A percentile compares a stretch with the other conserved stretches of the same genome.
phyloP scores from a whole-genome alignment of 2,329 filamentous ascomycete genomes.

The Graphilbum ipis-grandicollis region DNA sequence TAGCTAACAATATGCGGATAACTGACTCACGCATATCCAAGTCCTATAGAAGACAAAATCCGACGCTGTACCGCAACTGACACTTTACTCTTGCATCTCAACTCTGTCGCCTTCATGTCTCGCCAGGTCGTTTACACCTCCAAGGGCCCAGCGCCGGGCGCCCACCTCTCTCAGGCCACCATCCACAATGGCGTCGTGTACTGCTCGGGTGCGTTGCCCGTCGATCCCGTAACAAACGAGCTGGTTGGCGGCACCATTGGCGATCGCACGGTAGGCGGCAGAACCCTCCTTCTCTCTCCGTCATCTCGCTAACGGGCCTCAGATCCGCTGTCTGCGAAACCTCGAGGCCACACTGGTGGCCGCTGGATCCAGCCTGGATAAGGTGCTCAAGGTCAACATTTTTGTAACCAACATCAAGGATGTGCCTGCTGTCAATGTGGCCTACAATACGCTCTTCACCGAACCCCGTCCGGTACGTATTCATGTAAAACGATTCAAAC shows the following conservation, averaged over 20 bases:
- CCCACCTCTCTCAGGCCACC: constrained; percentile 2
- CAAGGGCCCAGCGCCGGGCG: constrained; percentile 34
- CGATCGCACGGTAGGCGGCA: constrained; percentile 1
- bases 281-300: not conserved
- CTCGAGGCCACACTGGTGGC: constrained; percentile 68
- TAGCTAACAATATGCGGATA: no score
- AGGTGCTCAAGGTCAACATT: constrained; percentile 79
- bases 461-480: constrained; percentile 1
- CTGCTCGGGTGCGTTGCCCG: constrained; percentile 1
- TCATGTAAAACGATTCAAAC: not conserved
- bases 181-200: constrained; percentile 3
- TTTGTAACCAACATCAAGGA: constrained; percentile 65
- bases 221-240: not conserved
- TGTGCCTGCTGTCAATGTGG: constrained; percentile 1
- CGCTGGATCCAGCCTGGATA: constrained; percentile 59
- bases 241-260: constrained; percentile 3
- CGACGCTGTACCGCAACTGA: no score
- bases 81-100: no score
- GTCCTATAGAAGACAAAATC: no score
- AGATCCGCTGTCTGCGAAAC: constrained; percentile 44
- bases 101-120: no score
- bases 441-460: not conserved
- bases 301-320: not conserved
- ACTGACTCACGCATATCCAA: no score
- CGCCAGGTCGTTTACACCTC: constrained; percentile 35